Evolutionary conservation across 176 grass and related monocot species (phyloP).

Genomic region (Oryza meyeriana): DNA sequence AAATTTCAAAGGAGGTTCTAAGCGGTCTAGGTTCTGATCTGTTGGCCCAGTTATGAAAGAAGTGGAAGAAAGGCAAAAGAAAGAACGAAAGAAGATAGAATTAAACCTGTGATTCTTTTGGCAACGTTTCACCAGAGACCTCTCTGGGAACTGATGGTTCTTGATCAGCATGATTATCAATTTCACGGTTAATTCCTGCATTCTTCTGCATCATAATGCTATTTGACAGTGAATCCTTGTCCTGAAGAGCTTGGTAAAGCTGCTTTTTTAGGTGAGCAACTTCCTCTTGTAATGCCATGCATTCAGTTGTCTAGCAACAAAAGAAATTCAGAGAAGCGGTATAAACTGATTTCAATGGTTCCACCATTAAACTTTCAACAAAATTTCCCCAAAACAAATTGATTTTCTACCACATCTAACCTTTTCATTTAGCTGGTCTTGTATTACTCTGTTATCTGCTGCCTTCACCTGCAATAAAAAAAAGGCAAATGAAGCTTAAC

Average conservation of each 20-base stretch:
- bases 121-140: constrained; percentile 37
- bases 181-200: constrained; percentile 40
- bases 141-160: constrained; percentile 41
- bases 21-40: neutral
- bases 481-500: constrained; percentile 11
- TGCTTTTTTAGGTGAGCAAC: constrained; percentile 74
- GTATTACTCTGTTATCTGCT: constrained; percentile 98
- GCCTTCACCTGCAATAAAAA: constrained; percentile 76
- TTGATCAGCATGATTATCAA: constrained; percentile 41
- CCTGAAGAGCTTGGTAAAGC: constrained; percentile 59
- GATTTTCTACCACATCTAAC: constrained; percentile 37
- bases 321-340: constrained; percentile 25
- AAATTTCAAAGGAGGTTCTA: neutral
- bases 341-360: constrained; percentile 3
- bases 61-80: constrained; percentile 20
- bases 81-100: neutral
- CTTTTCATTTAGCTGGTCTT: constrained; percentile 92
- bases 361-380: constrained; percentile 21
- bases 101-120: constrained; percentile 52
- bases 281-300: constrained; percentile 67
- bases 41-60: constrained; percentile 11
- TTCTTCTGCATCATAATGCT: constrained; percentile 37
- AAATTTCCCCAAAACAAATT: neutral
- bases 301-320: constrained; percentile 64
- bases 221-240: constrained; percentile 49